A percentile compares a stretch with the other conserved stretches of the same genome.
These are phyloP conservation scores for Phytophthora melonis DNA, from an alignment of 352 stramenopile species.

Conservation along the genomic window DNA sequence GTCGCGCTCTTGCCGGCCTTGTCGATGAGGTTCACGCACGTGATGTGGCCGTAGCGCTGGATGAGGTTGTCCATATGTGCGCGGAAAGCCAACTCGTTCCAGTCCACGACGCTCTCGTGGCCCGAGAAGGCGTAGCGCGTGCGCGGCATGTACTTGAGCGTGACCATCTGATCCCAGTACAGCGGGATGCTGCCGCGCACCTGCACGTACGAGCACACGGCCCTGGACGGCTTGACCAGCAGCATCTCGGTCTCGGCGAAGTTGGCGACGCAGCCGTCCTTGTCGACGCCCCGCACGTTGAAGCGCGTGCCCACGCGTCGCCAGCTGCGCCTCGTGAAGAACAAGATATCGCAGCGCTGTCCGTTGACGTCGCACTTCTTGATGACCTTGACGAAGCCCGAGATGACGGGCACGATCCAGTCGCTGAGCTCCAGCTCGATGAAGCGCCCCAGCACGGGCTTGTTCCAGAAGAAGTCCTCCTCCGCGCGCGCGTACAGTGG, in stretches of 20 bases:
- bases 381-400: constrained; percentile 69
- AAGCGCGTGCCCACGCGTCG: constrained; percentile 92
- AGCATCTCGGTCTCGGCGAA: constrained; percentile 96
- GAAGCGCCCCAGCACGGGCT: constrained; percentile 63
- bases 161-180: constrained; percentile 91
- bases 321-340: constrained; percentile 81
- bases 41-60: constrained; percentile 77
- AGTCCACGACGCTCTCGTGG: constrained; percentile 59
- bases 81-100: constrained; percentile 67
- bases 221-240: constrained; percentile 55
- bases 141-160: constrained; percentile 93
- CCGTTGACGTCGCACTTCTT: constrained; percentile 60
- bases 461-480: constrained; percentile 95
- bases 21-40: constrained; percentile 96
- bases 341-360: constrained; percentile 73
- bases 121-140: constrained; percentile 75
- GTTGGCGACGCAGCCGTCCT: constrained; percentile 92
- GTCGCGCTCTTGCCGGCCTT: constrained; percentile 81
- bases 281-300: constrained; percentile 92
- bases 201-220: constrained; percentile 74
- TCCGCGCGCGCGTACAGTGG: constrained; percentile 73
- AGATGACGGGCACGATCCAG: constrained; percentile 84
- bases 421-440: constrained; percentile 71
- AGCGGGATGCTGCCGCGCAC: constrained; percentile 96
- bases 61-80: constrained; percentile 74